phyloP scores from a whole-genome alignment of 2,329 filamentous ascomycete genomes.

The Cordyceps farinosa region DNA sequence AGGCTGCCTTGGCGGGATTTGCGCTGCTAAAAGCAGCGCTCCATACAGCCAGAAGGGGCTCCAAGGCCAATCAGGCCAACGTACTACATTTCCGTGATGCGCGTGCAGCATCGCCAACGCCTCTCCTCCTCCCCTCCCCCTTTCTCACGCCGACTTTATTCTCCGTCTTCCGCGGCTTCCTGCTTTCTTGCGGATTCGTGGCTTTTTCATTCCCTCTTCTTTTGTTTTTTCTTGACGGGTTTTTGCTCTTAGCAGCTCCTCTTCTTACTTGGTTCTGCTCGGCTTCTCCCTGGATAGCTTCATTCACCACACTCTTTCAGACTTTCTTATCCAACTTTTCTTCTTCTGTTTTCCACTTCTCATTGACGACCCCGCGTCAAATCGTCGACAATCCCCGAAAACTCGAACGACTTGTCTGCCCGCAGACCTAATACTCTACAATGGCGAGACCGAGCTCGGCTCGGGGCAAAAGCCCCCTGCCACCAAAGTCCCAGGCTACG shows the following conservation, averaged over 20 bases:
- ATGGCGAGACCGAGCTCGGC: conserved; percentile 35
- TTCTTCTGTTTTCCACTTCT: neutral
- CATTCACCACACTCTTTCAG: conserved; percentile 25
- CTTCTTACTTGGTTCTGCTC: conserved; percentile 19
- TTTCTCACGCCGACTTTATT: conserved; percentile 16
- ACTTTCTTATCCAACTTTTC: neutral
- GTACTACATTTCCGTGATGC: conserved; percentile 34
- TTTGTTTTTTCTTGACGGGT: conserved; percentile 16
- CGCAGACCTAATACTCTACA: conserved; percentile 16
- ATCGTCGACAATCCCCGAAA: neutral
- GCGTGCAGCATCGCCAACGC: conserved; percentile 22
- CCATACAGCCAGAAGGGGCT: neutral
- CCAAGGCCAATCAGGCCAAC: conserved; percentile 33
- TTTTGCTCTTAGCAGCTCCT: conserved; percentile 19
- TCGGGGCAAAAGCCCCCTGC: conserved; percentile 37
- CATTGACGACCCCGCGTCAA: conserved; percentile 1
- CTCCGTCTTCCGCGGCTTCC: conserved; percentile 9
- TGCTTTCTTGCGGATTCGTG: conserved; percentile 10
- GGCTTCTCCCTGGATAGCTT: conserved; percentile 5
- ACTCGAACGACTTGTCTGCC: neutral
- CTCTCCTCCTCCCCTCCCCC: conserved; percentile 18
- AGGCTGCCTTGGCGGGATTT: neutral
- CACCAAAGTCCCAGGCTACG: conserved; percentile 34
- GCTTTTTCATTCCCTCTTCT: conserved; percentile 20
- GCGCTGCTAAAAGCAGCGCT: neutral